These are phyloP conservation scores for Fusarium sulawesiense DNA, from an alignment of 2,329 filamentous ascomycete genomes.

Conservation along the genomic window DNA sequence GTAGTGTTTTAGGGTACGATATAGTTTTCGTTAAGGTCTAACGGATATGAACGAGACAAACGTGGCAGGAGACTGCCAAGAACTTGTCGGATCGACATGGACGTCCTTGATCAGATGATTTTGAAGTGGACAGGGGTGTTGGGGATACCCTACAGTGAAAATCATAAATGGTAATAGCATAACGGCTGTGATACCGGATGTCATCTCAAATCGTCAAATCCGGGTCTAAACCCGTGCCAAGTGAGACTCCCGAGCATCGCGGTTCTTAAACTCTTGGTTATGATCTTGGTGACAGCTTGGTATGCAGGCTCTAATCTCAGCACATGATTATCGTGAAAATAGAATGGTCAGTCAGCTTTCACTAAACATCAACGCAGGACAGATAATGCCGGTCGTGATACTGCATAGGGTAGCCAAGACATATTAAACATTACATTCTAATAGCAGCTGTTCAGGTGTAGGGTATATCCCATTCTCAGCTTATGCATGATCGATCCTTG, in stretches of 20 bases:
- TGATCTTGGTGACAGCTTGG: background rate
- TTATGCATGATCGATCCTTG: background rate
- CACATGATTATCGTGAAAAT: background rate
- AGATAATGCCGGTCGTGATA: no score
- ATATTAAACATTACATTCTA: constrained; percentile 21
- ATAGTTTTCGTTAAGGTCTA: background rate
- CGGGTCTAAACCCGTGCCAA: background rate
- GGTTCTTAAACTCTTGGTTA: background rate
- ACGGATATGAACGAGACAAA: background rate
- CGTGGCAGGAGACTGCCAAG: background rate
- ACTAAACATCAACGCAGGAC: no score
- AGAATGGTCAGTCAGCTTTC: background rate
- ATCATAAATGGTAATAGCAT: background rate
- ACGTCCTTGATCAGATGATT: background rate
- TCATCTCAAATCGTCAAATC: background rate
- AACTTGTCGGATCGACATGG: background rate
- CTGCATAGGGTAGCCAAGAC: background rate
- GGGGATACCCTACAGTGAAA: background rate
- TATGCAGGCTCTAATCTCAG: background rate
- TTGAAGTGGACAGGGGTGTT: background rate
- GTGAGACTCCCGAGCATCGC: background rate
- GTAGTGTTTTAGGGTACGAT: background rate
- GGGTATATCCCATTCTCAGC: background rate
- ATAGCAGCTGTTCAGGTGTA: no score
- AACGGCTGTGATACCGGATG: background rate